Percentiles rank a stretch among this genome's conserved stretches.
These are phyloP conservation scores for Gyrodon lividus DNA, from an alignment of 768 basidiomycete species.

Conservation along the genomic window DNA sequence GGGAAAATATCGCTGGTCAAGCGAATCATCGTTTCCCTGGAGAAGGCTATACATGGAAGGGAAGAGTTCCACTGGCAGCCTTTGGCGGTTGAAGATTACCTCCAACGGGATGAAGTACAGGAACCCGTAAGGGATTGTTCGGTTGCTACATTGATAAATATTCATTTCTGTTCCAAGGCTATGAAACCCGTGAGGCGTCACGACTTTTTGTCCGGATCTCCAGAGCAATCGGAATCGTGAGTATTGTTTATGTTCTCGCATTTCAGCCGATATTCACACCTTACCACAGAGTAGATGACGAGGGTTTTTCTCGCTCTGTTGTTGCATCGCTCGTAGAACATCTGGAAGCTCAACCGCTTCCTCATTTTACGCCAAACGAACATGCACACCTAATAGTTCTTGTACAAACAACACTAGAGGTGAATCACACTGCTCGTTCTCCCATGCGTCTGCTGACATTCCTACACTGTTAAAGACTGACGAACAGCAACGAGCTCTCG, in stretches of 20 bases:
- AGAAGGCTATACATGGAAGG: constrained; percentile 28
- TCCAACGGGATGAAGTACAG: constrained; percentile 16
- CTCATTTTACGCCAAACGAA: constrained; percentile 76
- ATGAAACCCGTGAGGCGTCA: constrained; percentile 38
- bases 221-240: constrained; percentile 46
- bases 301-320: constrained; percentile 57
- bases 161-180: constrained; percentile 8
- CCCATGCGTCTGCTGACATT: background rate
- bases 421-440: constrained; percentile 30
- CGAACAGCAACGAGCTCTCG: constrained; percentile 85
- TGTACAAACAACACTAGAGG: constrained; percentile 86
- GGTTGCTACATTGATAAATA: background rate
- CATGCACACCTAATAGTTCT: constrained; percentile 81
- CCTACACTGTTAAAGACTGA: constrained; percentile 59
- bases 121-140: constrained; percentile 19
- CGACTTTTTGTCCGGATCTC: constrained; percentile 52
- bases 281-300: constrained; percentile 45
- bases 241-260: constrained; percentile 12
- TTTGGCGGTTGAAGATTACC: constrained; percentile 52
- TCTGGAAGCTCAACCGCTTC: constrained; percentile 61
- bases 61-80: constrained; percentile 40
- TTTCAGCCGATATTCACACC: constrained; percentile 4
- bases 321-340: constrained; percentile 61
- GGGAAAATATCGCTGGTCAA: constrained; percentile 87
- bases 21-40: constrained; percentile 70